Evolutionary conservation across 2,329 filamentous ascomycete genomes (phyloP).

Genomic region (Microcera coccophila): DNA sequence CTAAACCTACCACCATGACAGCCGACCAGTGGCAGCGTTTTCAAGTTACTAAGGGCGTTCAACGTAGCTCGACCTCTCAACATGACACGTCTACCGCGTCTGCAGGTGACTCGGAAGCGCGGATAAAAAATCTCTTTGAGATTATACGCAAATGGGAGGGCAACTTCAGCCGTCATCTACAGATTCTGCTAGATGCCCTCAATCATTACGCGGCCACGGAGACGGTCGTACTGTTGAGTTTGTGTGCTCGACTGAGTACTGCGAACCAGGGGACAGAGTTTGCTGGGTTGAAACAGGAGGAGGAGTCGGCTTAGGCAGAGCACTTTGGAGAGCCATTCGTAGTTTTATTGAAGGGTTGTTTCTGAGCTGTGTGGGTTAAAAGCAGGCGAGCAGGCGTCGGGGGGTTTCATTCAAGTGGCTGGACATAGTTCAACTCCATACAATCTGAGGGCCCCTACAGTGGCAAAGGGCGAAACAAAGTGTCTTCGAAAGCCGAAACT

Average conservation of each 20-base stretch:
- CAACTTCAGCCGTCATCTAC: slow-evolving; percentile 87
- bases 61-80: slow-evolving; percentile 31
- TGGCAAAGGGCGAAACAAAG: too few relatives aligned
- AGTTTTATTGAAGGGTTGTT: too few relatives aligned
- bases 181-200: slow-evolving; percentile 88
- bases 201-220: slow-evolving; percentile 98
- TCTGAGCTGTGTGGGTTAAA: too few relatives aligned
- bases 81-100: slow-evolving; percentile 37
- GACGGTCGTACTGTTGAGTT: slow-evolving; percentile 85
- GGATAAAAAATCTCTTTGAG: slow-evolving; percentile 76
- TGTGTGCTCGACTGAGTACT: slow-evolving; percentile 78
- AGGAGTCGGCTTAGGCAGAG: slow-evolving; percentile 38
- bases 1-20: slow-evolving; percentile 57
- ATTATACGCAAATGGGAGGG: slow-evolving; percentile 88
- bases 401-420: slow-evolving; percentile 4
- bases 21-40: slow-evolving; percentile 58
- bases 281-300: slow-evolving; percentile 56
- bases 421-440: too few relatives aligned
- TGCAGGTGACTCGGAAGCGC: slow-evolving; percentile 35
- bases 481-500: too few relatives aligned
- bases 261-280: slow-evolving; percentile 73
- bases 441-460: too few relatives aligned
- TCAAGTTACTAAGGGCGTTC: slow-evolving; percentile 45
- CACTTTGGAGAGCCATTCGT: too few relatives aligned
- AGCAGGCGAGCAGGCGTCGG: slow-evolving; percentile 17